A percentile compares a stretch with the other conserved stretches of the same genome.
Conservation (phyloP, 1,284 basidiomycete species). For the Pseudozyma tsukubaensis region DNA sequence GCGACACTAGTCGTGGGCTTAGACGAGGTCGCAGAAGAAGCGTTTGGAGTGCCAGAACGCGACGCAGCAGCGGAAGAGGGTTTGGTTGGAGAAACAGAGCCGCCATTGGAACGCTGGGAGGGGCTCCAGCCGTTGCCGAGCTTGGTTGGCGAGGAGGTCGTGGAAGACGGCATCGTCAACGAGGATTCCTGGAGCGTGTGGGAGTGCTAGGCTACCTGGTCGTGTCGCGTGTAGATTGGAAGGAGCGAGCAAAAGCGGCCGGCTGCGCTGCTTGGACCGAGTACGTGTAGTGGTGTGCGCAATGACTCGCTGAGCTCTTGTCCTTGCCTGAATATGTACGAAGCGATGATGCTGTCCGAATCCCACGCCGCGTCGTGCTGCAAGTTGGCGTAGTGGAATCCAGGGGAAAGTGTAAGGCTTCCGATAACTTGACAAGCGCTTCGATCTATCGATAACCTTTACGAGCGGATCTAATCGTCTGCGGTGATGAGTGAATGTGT, state of each 20-base stretch:
- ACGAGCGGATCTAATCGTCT: no score
- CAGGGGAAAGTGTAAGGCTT: no score
- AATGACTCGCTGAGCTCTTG: no score
- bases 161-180: slow-evolving; percentile 30
- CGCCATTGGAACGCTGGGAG: slow-evolving; percentile 32
- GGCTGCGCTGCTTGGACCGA: no score
- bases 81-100: slow-evolving; percentile 39
- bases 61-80: slow-evolving; percentile 31
- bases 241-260: not conserved
- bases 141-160: slow-evolving; percentile 29
- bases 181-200: not conserved
- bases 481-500: no score
- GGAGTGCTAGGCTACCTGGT: not conserved
- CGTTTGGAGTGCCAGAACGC: slow-evolving; percentile 33
- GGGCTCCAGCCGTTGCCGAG: slow-evolving; percentile 14
- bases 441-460: no score
- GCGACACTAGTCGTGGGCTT: slow-evolving; percentile 5
- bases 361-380: no score
- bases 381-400: no score
- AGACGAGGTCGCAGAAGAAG: not conserved
- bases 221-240: not conserved
- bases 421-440: no score
- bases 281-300: no score
- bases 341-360: no score
- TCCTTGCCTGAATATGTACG: no score